Evolutionary conservation across 140 eudicot species (phyloP), one percentile per base, ranked within the genome.

Genomic region (Bidens hawaiensis): DNA sequence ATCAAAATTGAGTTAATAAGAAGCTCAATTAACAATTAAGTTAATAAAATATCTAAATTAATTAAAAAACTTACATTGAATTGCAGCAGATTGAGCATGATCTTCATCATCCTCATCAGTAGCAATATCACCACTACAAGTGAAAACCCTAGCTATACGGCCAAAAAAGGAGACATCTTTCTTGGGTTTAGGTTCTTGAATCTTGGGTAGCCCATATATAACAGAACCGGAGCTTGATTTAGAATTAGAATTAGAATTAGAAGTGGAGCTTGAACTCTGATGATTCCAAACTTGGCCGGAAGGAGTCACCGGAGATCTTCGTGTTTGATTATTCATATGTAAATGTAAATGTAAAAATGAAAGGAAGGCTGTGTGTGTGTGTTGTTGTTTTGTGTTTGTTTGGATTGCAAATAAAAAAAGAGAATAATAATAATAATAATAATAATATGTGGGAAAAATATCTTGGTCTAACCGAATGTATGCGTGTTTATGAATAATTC

Each of bases 291-390:
- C 72, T 55, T 56, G 79, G 3, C 82, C 81, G 3, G 74, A 25
- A 14, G 59, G 71, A 26, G 49, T 70, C 41, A 43, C 77, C 69
- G 86, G 79, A 72, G 80, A 9, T 57, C 60, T 64, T 52, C 23
- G 62, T 65, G 79, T 36, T 54, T 55, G 81, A 84, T 74, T 85
- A 84, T 74, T 85, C 86, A 82, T 85, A 53, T 70, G 67, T 62
- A 70, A 46, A 38, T 38, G 11, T 42, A 18, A 26, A 34, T 5
- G 42, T 5, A 10, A 14, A 14, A 7, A 51, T 9, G 6, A 12
- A 43, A 6, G 22, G 0, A 1, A 4, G 9, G 16, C 6, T 31
- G 36, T 31, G 6, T 31, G 38, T 12, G 7, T 14, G 8, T 15
- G 10, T 38, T 70, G 75, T 69, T 62, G 40, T 25, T 52, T 6